Percentiles rank a stretch among this genome's conserved stretches.
phyloP scores from a whole-genome alignment of 805 yeast genomes.

The Candida palmyrensis region DNA sequence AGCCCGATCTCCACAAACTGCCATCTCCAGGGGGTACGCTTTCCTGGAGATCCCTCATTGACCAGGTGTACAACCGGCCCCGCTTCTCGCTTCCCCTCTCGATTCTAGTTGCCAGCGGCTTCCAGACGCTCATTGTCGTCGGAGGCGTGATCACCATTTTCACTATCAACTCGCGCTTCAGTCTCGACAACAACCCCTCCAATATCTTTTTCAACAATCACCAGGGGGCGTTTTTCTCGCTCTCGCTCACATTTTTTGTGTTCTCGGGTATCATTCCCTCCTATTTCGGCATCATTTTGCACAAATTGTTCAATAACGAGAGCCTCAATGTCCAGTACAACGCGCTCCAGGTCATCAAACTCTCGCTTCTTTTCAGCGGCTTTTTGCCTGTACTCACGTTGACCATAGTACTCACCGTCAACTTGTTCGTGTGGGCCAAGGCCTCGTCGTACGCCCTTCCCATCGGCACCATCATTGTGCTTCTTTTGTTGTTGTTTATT shows the following conservation, averaged over 20 bases:
- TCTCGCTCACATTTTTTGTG: slow-evolving; percentile 56
- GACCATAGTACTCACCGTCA: slow-evolving; percentile 48
- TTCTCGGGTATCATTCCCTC: slow-evolving; percentile 74
- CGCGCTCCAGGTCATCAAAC: slow-evolving; percentile 8
- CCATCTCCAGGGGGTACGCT: slow-evolving; percentile 1
- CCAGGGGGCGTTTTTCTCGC: slow-evolving; percentile 61
- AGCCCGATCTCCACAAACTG: not conserved
- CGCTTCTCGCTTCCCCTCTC: slow-evolving; percentile 43
- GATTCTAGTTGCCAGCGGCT: slow-evolving; percentile 64
- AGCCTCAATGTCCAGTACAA: slow-evolving; percentile 23
- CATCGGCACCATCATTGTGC: slow-evolving; percentile 62
- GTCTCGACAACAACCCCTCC: slow-evolving; percentile 10
- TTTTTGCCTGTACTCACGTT: slow-evolving; percentile 45
- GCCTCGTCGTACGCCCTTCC: slow-evolving; percentile 76
- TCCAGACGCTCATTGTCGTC: slow-evolving; percentile 63
- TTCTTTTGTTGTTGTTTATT: slow-evolving; percentile 55
- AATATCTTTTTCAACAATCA: slow-evolving; percentile 59
- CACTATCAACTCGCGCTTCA: slow-evolving; percentile 29
- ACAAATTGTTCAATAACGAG: slow-evolving; percentile 46
- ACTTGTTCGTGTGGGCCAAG: slow-evolving; percentile 69
- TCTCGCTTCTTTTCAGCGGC: slow-evolving; percentile 30
- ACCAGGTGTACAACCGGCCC: slow-evolving; percentile 55
- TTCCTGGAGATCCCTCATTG: slow-evolving; percentile 52
- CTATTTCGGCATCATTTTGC: slow-evolving; percentile 60
- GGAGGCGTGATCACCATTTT: slow-evolving; percentile 56